Base-by-base conservation (phyloP, 2,329 filamentous ascomycete species). In the Fusarium sp. region DNA sequence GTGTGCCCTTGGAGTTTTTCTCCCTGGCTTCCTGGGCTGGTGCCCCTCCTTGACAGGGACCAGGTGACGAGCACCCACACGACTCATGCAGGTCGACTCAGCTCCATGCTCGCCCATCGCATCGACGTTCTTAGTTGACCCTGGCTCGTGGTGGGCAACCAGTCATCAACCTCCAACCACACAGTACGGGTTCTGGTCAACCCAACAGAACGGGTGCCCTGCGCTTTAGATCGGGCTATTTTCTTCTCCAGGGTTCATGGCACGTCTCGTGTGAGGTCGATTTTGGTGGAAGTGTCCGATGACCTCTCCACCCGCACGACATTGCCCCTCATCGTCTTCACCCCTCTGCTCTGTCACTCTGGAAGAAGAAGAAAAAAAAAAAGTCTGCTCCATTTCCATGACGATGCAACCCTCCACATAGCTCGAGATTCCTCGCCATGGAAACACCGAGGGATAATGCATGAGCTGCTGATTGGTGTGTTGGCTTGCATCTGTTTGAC, bases 221-320 rank as follows among this genome's bases (percentile, higher is more conserved):
- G 66, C 73, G 71, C 66, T 78, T 75, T 73, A 71, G 73, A 78
- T 77, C 71, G 75, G 74, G 66, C 57, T 72, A 74, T 74, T 64
- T 69, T 57, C 57, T 59, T 66, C 67, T 63, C 67, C 45, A 27
- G 54, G 67, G 67, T 62, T 63, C 61, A 61, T 65, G 67, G 62
- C 71, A 69, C 66, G 38, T 54, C 64, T 73, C 65, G 67, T 68
- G 64, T 45, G 38, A 66, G 35, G 59, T 58, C 64, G 52, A 27
- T 31, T 61, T 66, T 75, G 58, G 45, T 52, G 35, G 67, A 58
- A 62, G 72, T 56, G 69, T 58, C 69, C 62, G 69, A 75, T 77
- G 71, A 69, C 65, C 64, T 31, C 71, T 74, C 68, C 62, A 66
- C 70, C 62, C 62, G 4, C 18, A 2, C 18, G 37, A 61, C 64